Conservation (phyloP, 306 rosid species). For the Cicer arietinum region DNA sequence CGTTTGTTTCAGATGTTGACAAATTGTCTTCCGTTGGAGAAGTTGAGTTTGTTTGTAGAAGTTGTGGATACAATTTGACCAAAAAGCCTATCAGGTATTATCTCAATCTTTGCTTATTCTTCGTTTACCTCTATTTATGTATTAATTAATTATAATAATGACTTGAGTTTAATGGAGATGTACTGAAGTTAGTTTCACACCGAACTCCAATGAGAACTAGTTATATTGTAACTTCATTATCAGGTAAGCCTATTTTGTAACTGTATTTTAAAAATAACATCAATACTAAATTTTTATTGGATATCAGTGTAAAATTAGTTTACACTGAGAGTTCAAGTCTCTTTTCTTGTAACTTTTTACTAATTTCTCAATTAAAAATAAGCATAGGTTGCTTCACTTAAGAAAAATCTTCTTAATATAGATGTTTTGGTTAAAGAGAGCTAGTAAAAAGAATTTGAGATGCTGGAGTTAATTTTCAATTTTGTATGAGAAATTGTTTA, state of each 20-base stretch:
- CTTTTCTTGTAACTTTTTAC: background rate
- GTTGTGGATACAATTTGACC: slow-evolving; percentile 69
- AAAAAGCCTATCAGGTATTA: slow-evolving; percentile 65
- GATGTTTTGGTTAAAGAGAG: background rate
- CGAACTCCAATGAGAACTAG: background rate
- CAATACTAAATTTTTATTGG: background rate
- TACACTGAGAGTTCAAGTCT: background rate
- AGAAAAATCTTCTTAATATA: background rate
- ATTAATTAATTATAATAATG: too few relatives aligned
- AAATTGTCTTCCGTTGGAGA: slow-evolving; percentile 58
- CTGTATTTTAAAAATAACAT: background rate
- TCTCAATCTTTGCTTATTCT: background rate
- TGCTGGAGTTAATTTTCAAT: background rate
- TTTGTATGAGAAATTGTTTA: background rate
- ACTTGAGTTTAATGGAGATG: background rate
- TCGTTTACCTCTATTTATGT: background rate
- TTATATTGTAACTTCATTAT: background rate
- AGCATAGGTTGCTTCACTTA: background rate
- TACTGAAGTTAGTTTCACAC: background rate
- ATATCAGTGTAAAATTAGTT: background rate
- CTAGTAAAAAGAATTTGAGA: background rate
- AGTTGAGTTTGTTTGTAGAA: slow-evolving; percentile 75
- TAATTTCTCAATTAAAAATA: background rate
- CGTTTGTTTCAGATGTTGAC: slow-evolving; percentile 60
- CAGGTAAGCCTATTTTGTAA: background rate